phyloP scores from a whole-genome alignment of 768 basidiomycete species.

The Agrocybe praecox region DNA sequence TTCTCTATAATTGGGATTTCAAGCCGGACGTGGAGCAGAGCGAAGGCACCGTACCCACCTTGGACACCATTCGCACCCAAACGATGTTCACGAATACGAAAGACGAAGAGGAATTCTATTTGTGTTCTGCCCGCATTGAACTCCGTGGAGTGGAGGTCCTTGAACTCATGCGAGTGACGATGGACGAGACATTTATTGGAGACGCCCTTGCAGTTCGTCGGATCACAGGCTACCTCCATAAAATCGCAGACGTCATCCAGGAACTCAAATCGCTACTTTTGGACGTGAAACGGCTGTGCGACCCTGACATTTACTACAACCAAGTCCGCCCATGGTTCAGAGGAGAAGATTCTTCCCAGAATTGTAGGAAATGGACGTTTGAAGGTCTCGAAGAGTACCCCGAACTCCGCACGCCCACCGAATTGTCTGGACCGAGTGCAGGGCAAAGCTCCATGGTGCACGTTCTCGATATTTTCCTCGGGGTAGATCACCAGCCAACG shows the following conservation, averaged over 20 bases:
- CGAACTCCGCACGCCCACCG: conserved; percentile 42
- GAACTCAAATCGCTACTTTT: conserved; percentile 69
- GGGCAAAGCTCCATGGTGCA: conserved; percentile 85
- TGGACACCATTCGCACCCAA: conserved; percentile 66
- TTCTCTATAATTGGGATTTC: conserved; percentile 85
- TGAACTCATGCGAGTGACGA: conserved; percentile 80
- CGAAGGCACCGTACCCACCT: conserved; percentile 35
- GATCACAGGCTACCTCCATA: conserved; percentile 63
- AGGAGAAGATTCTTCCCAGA: conserved; percentile 64
- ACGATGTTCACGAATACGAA: conserved; percentile 77
- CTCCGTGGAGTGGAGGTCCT: conserved; percentile 85
- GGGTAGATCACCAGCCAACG: conserved; percentile 55
- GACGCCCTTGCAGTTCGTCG: conserved; percentile 69
- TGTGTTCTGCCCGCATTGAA: conserved; percentile 88
- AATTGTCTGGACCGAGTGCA: conserved; percentile 83
- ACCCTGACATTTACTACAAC: conserved; percentile 77
- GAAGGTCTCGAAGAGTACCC: conserved; percentile 44
- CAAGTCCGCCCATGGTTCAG: conserved; percentile 84
- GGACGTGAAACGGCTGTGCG: conserved; percentile 70
- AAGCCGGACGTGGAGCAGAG: conserved; percentile 25
- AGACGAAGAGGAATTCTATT: conserved; percentile 92
- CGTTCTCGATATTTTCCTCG: conserved; percentile 74
- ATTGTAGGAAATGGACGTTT: conserved; percentile 50
- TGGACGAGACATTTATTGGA: conserved; percentile 90
- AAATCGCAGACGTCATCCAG: conserved; percentile 66